phyloP scores from a whole-genome alignment of 1,139 yeast species.

The Sugiyamaella sp. region DNA sequence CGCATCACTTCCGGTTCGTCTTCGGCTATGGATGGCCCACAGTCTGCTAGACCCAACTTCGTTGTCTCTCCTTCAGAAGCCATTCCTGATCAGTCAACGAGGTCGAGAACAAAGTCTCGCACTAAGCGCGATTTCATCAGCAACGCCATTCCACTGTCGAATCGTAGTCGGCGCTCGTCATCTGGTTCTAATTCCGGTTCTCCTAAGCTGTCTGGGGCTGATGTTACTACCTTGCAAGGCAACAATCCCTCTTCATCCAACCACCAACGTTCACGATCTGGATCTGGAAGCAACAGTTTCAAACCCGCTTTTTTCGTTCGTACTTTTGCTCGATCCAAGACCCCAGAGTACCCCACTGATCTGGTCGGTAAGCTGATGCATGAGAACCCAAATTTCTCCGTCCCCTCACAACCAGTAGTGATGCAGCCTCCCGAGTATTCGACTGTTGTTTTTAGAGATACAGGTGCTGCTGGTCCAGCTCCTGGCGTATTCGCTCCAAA shows the following conservation, averaged over 20 bases:
- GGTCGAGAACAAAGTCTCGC: slow-evolving; percentile 4
- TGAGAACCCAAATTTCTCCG: slow-evolving; percentile 16
- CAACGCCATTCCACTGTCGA: background rate
- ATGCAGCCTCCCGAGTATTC: background rate
- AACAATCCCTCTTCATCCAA: slow-evolving; percentile 1
- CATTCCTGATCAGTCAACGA: slow-evolving; percentile 14
- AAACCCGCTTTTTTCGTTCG: slow-evolving; percentile 22
- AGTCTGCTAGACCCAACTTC: slow-evolving; percentile 11
- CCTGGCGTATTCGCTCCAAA: slow-evolving; percentile 10
- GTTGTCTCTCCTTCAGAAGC: slow-evolving; percentile 15
- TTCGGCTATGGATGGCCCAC: slow-evolving; percentile 11
- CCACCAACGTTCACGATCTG: slow-evolving; percentile 12
- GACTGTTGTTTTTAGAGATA: background rate
- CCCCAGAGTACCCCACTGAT: slow-evolving; percentile 16
- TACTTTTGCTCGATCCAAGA: slow-evolving; percentile 15
- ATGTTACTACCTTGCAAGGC: background rate
- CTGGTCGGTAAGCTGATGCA: slow-evolving; percentile 19
- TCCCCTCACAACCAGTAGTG: background rate
- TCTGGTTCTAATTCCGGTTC: slow-evolving; percentile 14
- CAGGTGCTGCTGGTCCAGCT: slow-evolving; percentile 8
- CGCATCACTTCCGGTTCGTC: background rate
- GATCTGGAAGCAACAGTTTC: slow-evolving; percentile 5
- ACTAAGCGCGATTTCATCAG: background rate
- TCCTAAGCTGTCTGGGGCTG: slow-evolving; percentile 3
- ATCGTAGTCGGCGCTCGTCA: slow-evolving; percentile 13